Conservation (phyloP, 306 rosid species). For the Rosa multiflora region DNA sequence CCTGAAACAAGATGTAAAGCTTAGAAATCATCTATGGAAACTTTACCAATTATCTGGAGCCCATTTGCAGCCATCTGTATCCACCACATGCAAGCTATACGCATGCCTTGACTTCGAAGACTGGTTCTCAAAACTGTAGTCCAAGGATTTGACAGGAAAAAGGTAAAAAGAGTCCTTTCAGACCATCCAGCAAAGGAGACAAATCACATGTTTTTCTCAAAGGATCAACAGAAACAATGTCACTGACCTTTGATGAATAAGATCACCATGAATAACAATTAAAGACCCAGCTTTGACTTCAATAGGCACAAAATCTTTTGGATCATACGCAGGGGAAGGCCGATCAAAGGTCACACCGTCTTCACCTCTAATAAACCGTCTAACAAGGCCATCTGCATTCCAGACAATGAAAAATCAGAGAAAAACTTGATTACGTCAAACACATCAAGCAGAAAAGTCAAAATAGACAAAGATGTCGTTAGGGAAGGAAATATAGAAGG, state of each 20-base stretch:
- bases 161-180: not conserved
- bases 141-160: slow-evolving; percentile 19
- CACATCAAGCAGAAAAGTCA: not conserved
- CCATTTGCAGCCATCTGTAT: slow-evolving; percentile 92
- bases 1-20: not conserved
- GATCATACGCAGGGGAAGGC: slow-evolving; percentile 68
- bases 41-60: slow-evolving; percentile 81
- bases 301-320: slow-evolving; percentile 79
- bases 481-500: slow-evolving; percentile 8
- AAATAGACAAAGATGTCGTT: not conserved
- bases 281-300: slow-evolving; percentile 92
- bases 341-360: slow-evolving; percentile 73
- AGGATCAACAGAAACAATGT: slow-evolving; percentile 20
- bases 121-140: slow-evolving; percentile 81
- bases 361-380: slow-evolving; percentile 81
- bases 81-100: slow-evolving; percentile 83
- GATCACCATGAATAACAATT: slow-evolving; percentile 90
- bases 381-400: slow-evolving; percentile 77
- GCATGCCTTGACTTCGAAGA: slow-evolving; percentile 94
- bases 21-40: slow-evolving; percentile 16
- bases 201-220: slow-evolving; percentile 6
- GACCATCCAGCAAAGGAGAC: slow-evolving; percentile 9
- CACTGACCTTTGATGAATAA: slow-evolving; percentile 93
- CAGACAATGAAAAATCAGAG: not conserved
- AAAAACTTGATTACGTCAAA: slow-evolving; percentile 15